These are phyloP conservation scores for Penicillium bialowiezense DNA, from an alignment of 495 filamentous ascomycete species.

Conservation along the genomic window DNA sequence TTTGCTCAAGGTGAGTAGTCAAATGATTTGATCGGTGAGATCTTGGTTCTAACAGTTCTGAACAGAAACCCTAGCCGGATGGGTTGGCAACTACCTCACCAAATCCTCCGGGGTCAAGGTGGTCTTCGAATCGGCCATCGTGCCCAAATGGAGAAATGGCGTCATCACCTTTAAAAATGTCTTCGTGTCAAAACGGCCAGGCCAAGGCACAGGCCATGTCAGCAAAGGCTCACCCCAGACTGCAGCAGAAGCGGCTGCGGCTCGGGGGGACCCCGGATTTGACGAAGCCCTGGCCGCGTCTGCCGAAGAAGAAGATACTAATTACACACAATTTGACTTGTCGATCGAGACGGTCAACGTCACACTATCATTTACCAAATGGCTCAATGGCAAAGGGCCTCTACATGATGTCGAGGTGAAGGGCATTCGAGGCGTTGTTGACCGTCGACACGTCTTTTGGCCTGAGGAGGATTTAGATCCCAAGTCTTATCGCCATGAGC, in stretches of 20 bases:
- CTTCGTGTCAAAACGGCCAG: conserved; percentile 88
- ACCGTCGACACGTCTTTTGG: conserved; percentile 79
- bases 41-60: conserved; percentile 14
- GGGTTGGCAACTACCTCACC: conserved; percentile 94
- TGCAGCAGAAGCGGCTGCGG: conserved; percentile 77
- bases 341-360: conserved; percentile 95
- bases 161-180: conserved; percentile 97
- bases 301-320: conserved; percentile 80
- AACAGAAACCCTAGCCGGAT: conserved; percentile 84
- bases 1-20: conserved; percentile 76
- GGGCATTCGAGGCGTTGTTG: conserved; percentile 93
- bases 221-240: conserved; percentile 87
- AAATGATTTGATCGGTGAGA: not conserved
- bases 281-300: conserved; percentile 12
- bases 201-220: conserved; percentile 71
- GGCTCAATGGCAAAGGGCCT: conserved; percentile 95
- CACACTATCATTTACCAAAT: conserved; percentile 93
- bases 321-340: conserved; percentile 96
- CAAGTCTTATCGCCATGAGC: conserved; percentile 80
- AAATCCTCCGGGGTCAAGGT: conserved; percentile 93
- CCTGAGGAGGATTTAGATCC: conserved; percentile 72
- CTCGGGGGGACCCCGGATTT: conserved; percentile 38
- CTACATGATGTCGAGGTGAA: conserved; percentile 90
- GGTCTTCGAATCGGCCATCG: conserved; percentile 96
- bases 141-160: conserved; percentile 89